Evolutionary conservation across 176 grass and related monocot genomes (phyloP).

Genomic region (Pontederia crassipes): DNA sequence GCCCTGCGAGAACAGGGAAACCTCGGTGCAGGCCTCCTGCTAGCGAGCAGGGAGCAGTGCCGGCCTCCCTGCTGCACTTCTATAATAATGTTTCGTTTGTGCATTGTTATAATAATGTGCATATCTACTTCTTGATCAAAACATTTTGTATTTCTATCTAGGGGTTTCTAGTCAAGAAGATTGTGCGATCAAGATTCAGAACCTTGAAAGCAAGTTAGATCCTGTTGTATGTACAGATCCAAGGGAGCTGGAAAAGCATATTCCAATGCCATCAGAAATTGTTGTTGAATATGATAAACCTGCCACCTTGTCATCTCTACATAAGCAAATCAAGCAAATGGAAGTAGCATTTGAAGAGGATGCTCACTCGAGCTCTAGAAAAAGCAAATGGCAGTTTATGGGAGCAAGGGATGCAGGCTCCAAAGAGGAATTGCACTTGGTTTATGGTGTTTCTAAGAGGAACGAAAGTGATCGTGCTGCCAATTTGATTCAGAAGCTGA

Average conservation of each 20-base stretch:
- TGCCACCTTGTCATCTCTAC: slow-evolving; percentile 69
- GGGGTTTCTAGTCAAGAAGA: slow-evolving; percentile 98
- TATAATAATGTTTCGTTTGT: too few relatives aligned
- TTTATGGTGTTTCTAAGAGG: slow-evolving; percentile 98
- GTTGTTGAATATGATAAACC: slow-evolving; percentile 92
- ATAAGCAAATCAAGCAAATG: slow-evolving; percentile 91
- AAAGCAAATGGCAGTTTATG: slow-evolving; percentile 99
- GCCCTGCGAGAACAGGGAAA: too few relatives aligned
- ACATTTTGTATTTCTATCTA: slow-evolving; percentile 24
- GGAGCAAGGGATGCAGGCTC: slow-evolving; percentile 94
- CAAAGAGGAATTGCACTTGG: slow-evolving; percentile 83
- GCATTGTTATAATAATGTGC: slow-evolving; percentile 9
- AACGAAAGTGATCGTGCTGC: slow-evolving; percentile 97
- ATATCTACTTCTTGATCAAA: slow-evolving; percentile 21
- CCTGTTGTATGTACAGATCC: slow-evolving; percentile 81
- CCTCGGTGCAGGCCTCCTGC: too few relatives aligned
- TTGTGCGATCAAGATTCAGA: slow-evolving; percentile 98
- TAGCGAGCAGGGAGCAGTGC: too few relatives aligned
- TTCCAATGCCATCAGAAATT: slow-evolving; percentile 81
- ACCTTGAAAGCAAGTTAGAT: slow-evolving; percentile 95
- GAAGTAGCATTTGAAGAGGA: slow-evolving; percentile 71
- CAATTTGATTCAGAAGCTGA: slow-evolving; percentile 97
- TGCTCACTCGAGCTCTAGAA: slow-evolving; percentile 72
- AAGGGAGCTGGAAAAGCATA: slow-evolving; percentile 95
- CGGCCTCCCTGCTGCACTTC: too few relatives aligned